Base-by-base conservation (phyloP, 371 early-diverging fungal species). In the Mortierella polycephala region DNA sequence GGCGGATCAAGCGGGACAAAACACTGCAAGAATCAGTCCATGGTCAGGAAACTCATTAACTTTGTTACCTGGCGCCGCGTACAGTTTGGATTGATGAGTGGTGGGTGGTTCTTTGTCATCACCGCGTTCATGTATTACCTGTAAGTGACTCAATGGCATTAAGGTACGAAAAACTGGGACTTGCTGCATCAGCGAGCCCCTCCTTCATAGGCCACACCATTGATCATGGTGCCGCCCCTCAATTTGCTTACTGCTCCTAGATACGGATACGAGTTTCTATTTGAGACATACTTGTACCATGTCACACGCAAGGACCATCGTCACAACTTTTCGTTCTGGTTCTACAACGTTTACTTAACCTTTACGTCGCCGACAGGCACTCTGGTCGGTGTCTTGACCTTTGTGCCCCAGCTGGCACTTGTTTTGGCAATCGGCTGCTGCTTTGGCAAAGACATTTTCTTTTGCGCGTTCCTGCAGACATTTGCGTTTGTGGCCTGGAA, bases 251-350 rank as follows among this genome's bases (percentile, higher is more conserved):
- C n/a, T n/a, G n/a, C n/a, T n/a, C 40, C 13, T 67, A 92, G 92
- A 8, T 97, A 96, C 67, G 96, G 96, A 20, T 63, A 86, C 56
- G 94, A 93, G 56, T 98, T 98, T 77, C 58, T 99, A 49, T 83
- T 96, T 39, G 93, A 98, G 67, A 94, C 98, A 0, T 98, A 95
- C 71, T 73, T 97, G 42, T 99, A 98, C 73, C 99, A 99, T 83
- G 73, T 98, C 50, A 92, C 91, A 1, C 93, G 99, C 70, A 93
- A 94, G 75, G 99, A 99, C 81, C 99, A 98, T 79, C 93, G 99
- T 4, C 99, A 99, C 86, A 99, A 99, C 86, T 98, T 98, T 77
- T 96, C 97, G 2, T 81, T 94, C 57, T 99, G 97, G 91, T 98
- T 97, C 74, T 95, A 96, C 79, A 89, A 92, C 57, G 92, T 99